Evolutionary conservation across 805 yeast species (phyloP).

Genomic region (Cyberlindnera americana): DNA sequence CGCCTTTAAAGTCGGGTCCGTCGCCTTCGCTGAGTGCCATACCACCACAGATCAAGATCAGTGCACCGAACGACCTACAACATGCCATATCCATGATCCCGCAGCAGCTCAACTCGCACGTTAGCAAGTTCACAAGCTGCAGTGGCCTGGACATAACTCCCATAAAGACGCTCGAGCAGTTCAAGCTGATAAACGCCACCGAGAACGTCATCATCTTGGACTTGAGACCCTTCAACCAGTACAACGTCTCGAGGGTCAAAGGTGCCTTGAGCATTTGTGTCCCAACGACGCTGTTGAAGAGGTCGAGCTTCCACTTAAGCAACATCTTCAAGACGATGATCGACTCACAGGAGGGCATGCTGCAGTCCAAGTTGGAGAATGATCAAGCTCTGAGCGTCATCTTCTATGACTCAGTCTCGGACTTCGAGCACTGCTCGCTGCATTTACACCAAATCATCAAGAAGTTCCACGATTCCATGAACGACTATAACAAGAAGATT

Average conservation of each 20-base stretch:
- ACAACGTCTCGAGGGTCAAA: slow-evolving; percentile 51
- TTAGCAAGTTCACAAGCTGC: slow-evolving; percentile 16
- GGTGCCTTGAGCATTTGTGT: slow-evolving; percentile 74
- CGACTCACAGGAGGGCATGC: slow-evolving; percentile 16
- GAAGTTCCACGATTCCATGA: slow-evolving; percentile 22
- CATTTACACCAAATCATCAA: slow-evolving; percentile 27
- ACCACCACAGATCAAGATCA: slow-evolving; percentile 16
- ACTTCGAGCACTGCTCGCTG: slow-evolving; percentile 20
- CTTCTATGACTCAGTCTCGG: slow-evolving; percentile 27
- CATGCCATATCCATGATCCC: slow-evolving; percentile 10
- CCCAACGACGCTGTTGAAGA: slow-evolving; percentile 81
- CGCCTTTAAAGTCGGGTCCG: slow-evolving; percentile 1
- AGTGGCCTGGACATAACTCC: slow-evolving; percentile 12
- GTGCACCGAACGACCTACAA: slow-evolving; percentile 9
- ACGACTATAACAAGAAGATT: slow-evolving; percentile 14
- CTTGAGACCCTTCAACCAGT: slow-evolving; percentile 78
- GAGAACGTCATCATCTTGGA: slow-evolving; percentile 38
- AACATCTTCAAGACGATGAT: slow-evolving; percentile 29
- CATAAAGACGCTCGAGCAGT: slow-evolving; percentile 13
- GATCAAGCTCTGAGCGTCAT: slow-evolving; percentile 14
- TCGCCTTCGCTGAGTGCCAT: not conserved
- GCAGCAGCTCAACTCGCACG: slow-evolving; percentile 13
- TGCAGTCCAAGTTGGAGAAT: slow-evolving; percentile 15
- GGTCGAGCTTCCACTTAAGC: slow-evolving; percentile 35
- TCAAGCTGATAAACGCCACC: not conserved